Base-by-base conservation (phyloP, 2,329 filamentous ascomycete species). In the Stylonectria norvegica region DNA sequence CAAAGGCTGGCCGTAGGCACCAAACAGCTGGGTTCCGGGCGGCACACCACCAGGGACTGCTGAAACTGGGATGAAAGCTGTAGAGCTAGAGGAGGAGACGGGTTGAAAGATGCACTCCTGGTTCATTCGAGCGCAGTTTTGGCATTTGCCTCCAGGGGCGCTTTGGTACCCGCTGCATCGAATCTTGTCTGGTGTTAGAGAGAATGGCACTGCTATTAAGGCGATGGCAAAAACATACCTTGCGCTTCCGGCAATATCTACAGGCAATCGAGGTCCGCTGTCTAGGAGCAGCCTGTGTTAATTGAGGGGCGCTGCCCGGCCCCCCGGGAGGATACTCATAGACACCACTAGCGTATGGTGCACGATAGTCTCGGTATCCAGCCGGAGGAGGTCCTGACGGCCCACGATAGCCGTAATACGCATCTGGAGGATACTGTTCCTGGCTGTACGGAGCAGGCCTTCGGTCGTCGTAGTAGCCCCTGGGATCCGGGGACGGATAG, bases 91-190 rank as follows among this genome's bases (percentile, higher is more conserved):
- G 0, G 72, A 75, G 4, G 73, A 78, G 1, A 80, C 77, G 0
- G 76, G 77, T 52, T 80, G 76, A 43, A 81, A 80, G 11, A 80
- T 70, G 44, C 77, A 81, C 45, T 81, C 76, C 50, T 80, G 78
- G 34, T 77, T 76, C 63, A 79, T 78, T 47, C 78, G 76, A 27
- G 76, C 75, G 52, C 77, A 81, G 50, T 80, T 81, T 39, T 76
- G 72, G 49, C 77, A 81, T 48, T 79, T 78, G 9, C 76, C 77
- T 15, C 76, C 76, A 0, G 73, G 72, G 0, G 74, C 76, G 46
- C 75, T 78, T 43, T 76, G 72, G 47, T 79, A 79, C 19, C 77
- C 77, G 45, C 76, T 80, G 64, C 77, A 81, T 25, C 77, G 75
- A 48, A 81, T 81, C 76, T 80, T 43, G 14, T 28, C 2, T 23